Base-by-base conservation (phyloP, 192 early-diverging fungal genomes). In the Backusella tuberculispora region DNA sequence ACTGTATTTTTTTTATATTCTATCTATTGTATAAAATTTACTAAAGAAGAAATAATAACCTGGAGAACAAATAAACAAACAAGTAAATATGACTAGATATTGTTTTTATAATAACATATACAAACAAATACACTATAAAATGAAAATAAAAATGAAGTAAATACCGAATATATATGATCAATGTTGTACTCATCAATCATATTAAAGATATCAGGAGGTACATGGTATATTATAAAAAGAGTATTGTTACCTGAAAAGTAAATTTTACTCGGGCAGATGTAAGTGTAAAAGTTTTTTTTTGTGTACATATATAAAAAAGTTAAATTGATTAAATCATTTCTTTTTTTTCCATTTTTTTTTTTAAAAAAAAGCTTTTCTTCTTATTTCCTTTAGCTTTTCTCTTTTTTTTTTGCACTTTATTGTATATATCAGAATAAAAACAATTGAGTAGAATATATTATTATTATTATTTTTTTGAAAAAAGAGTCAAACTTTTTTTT, bases 231-330 rank as follows among this genome's bases (percentile, higher is more conserved):
- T 56, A 7, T 43, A 44, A 68, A 45, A 68, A 68, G 43, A 12
- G 8, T 42, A 15, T 60, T 19, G 13, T 17, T 67, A 24, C 66
- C 41, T n/a, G 66, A 44, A 44, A 67, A 44, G 40, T 67, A 67
- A 67, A 67, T 43, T 45, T 68, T 45, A 68, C 41, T 67, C 66
- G 21, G 66, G 66, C 43, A 45, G 24, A 50, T 15, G 48, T 7
- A 50, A 50, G 48, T 19, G n/a, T 19, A 50, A 15, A 50, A 34
- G 29, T 15, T 47, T 19, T 53, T 68, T 15, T 68, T 42, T 68
- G 43, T 40, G 14, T 48, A 46, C 29, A 34, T 34, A 34, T 34
- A 46, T 14, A 46, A 56, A 56, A 53, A 56, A 56, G 53, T 24
- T 56, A 56, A 56, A 56, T 56, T 56, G 53, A 34, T 34, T 34